Conservation (phyloP, 495 filamentous ascomycete genomes). For the Physcia stellaris region DNA sequence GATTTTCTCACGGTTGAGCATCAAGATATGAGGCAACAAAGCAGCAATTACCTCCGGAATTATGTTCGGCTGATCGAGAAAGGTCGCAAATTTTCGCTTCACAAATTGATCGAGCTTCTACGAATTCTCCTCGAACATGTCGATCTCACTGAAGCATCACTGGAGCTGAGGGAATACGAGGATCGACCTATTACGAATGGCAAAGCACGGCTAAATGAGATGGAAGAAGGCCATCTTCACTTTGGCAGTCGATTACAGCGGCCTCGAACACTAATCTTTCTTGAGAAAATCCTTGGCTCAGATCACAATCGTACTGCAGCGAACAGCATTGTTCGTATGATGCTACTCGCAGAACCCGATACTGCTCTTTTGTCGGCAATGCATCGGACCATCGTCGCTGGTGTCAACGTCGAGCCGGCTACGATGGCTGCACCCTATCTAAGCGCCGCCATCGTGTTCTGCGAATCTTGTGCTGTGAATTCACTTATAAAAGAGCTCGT, state of each 20-base stretch:
- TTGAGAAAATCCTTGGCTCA: slow-evolving; percentile 31
- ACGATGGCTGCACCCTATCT: slow-evolving; percentile 39
- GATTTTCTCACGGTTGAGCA: slow-evolving; percentile 54
- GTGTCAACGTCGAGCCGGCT: slow-evolving; percentile 43
- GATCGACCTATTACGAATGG: slow-evolving; percentile 19
- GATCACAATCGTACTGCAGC: slow-evolving; percentile 21
- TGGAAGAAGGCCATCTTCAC: slow-evolving; percentile 24
- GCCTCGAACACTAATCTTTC: slow-evolving; percentile 18
- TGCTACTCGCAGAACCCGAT: slow-evolving; percentile 34
- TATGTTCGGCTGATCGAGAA: slow-evolving; percentile 45
- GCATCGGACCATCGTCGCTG: slow-evolving; percentile 33
- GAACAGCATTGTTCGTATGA: slow-evolving; percentile 25
- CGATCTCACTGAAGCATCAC: slow-evolving; percentile 18
- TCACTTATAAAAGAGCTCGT: slow-evolving; percentile 31
- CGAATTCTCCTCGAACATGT: slow-evolving; percentile 26
- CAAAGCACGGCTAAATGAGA: slow-evolving; percentile 24
- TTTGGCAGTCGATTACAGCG: slow-evolving; percentile 13
- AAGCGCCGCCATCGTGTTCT: slow-evolving; percentile 35
- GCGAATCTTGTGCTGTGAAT: slow-evolving; percentile 26
- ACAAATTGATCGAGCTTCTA: slow-evolving; percentile 32
- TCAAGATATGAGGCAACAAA: slow-evolving; percentile 31
- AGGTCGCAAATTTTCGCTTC: slow-evolving; percentile 31
- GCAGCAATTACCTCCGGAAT: slow-evolving; percentile 35
- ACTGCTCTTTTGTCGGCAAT: slow-evolving; percentile 27
- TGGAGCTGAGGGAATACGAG: slow-evolving; percentile 8